Base-by-base conservation (phyloP, 805 yeast species). In the Candida jianshihensis region DNA sequence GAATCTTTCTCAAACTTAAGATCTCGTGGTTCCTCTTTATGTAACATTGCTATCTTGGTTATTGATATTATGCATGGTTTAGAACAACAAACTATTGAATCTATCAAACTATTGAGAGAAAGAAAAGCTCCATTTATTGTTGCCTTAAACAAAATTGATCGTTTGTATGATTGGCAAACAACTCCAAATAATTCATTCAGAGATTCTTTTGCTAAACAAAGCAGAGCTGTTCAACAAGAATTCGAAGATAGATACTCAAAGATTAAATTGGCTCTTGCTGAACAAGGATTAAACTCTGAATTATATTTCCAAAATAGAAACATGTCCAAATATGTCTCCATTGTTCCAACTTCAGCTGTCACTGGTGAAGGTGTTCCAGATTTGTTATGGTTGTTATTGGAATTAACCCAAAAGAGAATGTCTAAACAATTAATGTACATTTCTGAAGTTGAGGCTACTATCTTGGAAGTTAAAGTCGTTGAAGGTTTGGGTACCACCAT, bases 361-460 rank as follows among this genome's bases (percentile, higher is more conserved):
- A 89, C 97, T 12, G 99, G 99, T 62, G 99, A 92, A 68, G 99
- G 99, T 84, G 94, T 92, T 52, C 98, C 99, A 34, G 99, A 92
- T 77, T 73, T 92, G 68, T 76, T 92, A 57, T 88, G 96, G 90
- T 74, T 92, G 62, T 70, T 92, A 57, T 73, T 92, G 53, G 97
- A 92, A 64, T 75, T 92, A 54, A 92, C 98, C 13, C 97, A 92
- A 68, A 84, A 86, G 79, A 83, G 98, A 70, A 92, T 92, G 99
- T 85, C 96, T 47, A 89, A 89, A 63, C 97, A 90, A 71, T 80
- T 92, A 67, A 90, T 86, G 90, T 92, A 92, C 70, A 70, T 92
- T 47, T 80, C 97, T 25, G 78, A 82, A 59, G 80, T 92, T 41
- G 97, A 89, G 65, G 97, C 98, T 38, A 92, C 99, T 17, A 77